Base-by-base conservation (phyloP, 2,329 filamentous ascomycete species). In the Fusarium abutilonis region DNA sequence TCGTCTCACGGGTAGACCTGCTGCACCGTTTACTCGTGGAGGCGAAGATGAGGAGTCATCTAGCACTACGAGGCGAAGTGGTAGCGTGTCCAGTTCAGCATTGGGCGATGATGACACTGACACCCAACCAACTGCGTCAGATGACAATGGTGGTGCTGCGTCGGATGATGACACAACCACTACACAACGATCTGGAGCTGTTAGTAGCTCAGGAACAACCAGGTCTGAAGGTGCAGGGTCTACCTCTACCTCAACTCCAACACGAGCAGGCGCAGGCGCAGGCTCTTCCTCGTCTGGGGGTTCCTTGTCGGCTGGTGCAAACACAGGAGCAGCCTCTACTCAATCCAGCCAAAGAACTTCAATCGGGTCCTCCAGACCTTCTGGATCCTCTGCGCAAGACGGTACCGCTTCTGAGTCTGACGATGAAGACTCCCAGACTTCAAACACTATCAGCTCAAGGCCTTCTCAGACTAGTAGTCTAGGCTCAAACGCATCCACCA, bases 161-260 rank as follows among this genome's bases (percentile, higher is more conserved):
- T 35, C 51, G 2, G 11, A 11, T 7, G 14, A 15, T 2, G n/a
- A 4, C 4, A 14, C 9, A 10, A 2, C 29, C 2, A 50, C 29
- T 9, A 29, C 46, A 1, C 17, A 19, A 4, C 8, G 2, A 31
- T n/a, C 13, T 4, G 3, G 26, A 8, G 8, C 32, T 21, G 23
- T 2, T 8, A 26, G 23, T 26, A 4, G 8, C 23, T 28, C 47
- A 0, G 23, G 17, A 26, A 17, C 45, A 3, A 31, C 31, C 1
- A 2, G 3, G 0, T 0, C 39, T 15, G 7, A 1, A 8, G 6
- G 4, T 1, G 2, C 14, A 1, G 17, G 23, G 2, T 23, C 23
- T 21, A 8, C 36, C 3, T 36, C 39, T n/a, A 28, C 14, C 8
- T 28, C 21, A 1, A 8, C 17, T 2, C 15, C 31, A 1, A 1